phyloP scores from a whole-genome alignment of 2,329 filamentous ascomycete species.

The Juglanconis oblonga region DNA sequence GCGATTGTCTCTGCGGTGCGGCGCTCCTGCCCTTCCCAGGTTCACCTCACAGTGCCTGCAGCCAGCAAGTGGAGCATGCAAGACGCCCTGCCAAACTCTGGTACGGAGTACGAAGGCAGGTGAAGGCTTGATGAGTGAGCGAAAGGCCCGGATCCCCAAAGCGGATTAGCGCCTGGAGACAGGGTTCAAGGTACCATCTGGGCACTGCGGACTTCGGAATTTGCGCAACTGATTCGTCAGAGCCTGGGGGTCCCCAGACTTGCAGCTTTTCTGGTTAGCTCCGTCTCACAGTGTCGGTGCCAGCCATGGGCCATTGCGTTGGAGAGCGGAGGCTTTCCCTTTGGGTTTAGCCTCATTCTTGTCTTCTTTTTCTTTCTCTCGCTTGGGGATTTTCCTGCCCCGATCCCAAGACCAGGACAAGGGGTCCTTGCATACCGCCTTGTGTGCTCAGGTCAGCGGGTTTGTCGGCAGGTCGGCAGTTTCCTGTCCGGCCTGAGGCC shows the following conservation, averaged over 20 bases:
- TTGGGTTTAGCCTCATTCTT: neutral
- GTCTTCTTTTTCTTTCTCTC: neutral
- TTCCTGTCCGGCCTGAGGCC: conserved; percentile 4
- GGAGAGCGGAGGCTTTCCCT: neutral
- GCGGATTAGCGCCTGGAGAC: neutral
- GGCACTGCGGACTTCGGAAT: neutral
- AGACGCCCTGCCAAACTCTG: neutral
- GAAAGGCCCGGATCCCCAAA: neutral
- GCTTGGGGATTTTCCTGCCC: conserved; percentile 5
- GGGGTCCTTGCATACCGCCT: neutral
- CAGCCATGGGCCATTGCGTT: neutral
- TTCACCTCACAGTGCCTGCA: conserved; percentile 4
- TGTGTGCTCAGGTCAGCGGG: too few relatives aligned
- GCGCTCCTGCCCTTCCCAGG: conserved; percentile 1
- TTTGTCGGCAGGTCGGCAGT: conserved; percentile 1
- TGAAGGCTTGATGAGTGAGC: neutral
- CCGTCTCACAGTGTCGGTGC: conserved; percentile 3
- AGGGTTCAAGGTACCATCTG: neutral
- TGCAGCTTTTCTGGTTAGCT: conserved; percentile 3
- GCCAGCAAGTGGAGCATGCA: neutral
- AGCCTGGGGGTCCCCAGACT: neutral
- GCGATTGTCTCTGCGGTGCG: conserved; percentile 18
- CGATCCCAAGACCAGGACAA: neutral
- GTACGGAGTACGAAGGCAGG: too few relatives aligned
- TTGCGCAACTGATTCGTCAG: neutral